These are phyloP conservation scores for Umbellularia californica DNA, from an alignment of 164 flowering plant species.

Conservation along the genomic window DNA sequence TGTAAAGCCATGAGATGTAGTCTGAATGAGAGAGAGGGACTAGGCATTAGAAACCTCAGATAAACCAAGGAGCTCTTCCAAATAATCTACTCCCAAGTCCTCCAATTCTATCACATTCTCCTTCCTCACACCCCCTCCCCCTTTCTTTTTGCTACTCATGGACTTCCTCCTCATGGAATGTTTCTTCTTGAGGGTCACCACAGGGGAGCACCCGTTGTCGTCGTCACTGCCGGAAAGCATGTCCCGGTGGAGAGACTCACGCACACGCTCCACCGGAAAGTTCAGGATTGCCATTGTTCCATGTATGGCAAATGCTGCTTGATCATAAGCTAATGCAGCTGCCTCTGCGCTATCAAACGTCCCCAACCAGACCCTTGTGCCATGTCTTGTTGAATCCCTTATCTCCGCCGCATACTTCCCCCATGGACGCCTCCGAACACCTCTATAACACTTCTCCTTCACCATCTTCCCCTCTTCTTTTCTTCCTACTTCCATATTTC, in stretches of 20 bases:
- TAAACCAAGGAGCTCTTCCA: slow-evolving; percentile 47
- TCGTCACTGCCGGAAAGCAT: slow-evolving; percentile 17
- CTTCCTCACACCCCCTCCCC: slow-evolving; percentile 10
- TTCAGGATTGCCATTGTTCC: slow-evolving; percentile 51
- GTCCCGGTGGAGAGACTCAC: slow-evolving; percentile 37
- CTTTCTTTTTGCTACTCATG: slow-evolving; percentile 18
- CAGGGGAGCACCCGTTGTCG: slow-evolving; percentile 50
- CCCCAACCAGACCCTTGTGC: slow-evolving; percentile 70
- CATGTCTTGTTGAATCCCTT: slow-evolving; percentile 61
- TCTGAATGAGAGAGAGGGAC: not conserved
- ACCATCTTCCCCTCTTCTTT: slow-evolving; percentile 26
- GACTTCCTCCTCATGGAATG: slow-evolving; percentile 42
- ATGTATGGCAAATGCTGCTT: slow-evolving; percentile 53
- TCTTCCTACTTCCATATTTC: slow-evolving; percentile 26
- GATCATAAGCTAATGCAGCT: slow-evolving; percentile 72
- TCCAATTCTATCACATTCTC: slow-evolving; percentile 45
- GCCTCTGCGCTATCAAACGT: slow-evolving; percentile 74
- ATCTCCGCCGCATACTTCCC: slow-evolving; percentile 71
- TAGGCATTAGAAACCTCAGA: slow-evolving; percentile 13
- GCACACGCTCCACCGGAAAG: slow-evolving; percentile 46
- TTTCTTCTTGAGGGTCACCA: slow-evolving; percentile 44
- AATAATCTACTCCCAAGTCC: slow-evolving; percentile 50
- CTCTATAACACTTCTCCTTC: slow-evolving; percentile 26
- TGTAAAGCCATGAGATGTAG: not conserved
- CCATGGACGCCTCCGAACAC: slow-evolving; percentile 56